These are phyloP conservation scores for Phytophthora sp. DNA, from an alignment of 352 stramenopile species.

Conservation along the genomic window DNA sequence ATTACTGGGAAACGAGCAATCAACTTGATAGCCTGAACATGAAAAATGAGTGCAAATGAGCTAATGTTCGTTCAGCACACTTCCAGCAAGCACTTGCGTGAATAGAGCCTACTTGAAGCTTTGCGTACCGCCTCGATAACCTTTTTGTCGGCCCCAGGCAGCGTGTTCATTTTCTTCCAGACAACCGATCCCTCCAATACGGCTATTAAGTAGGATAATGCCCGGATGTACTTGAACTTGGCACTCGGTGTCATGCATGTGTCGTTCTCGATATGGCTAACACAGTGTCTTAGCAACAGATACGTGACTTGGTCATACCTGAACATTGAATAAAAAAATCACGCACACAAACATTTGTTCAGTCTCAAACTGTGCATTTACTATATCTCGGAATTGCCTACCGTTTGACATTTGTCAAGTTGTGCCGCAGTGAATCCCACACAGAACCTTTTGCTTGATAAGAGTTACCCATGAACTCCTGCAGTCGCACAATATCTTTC, in stretches of 20 bases:
- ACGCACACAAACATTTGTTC: neutral
- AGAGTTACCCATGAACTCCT: constrained; percentile 68
- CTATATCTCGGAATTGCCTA: constrained; percentile 34
- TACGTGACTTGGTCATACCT: constrained; percentile 72
- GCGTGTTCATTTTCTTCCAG: constrained; percentile 34
- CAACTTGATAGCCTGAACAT: constrained; percentile 45
- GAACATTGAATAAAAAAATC: neutral
- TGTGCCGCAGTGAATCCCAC: constrained; percentile 64
- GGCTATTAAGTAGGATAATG: constrained; percentile 51
- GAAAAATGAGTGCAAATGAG: constrained; percentile 2
- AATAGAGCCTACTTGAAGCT: constrained; percentile 30
- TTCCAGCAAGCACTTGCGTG: constrained; percentile 4
- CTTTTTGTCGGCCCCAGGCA: constrained; percentile 54
- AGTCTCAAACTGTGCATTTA: neutral
- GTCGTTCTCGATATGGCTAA: constrained; percentile 50
- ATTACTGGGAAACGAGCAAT: constrained; percentile 54
- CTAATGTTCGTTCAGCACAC: neutral
- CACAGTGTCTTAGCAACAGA: constrained; percentile 59
- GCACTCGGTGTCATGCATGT: constrained; percentile 39
- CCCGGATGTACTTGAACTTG: constrained; percentile 61
- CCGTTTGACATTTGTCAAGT: constrained; percentile 75
- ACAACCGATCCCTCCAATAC: constrained; percentile 50
- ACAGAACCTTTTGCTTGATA: constrained; percentile 63
- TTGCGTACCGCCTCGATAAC: constrained; percentile 58
- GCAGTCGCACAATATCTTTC: constrained; percentile 63